Evolutionary conservation across 2,329 filamentous ascomycete species (phyloP), one percentile per base, ranked within the genome.

Genomic region (Huntiella bhutanensis): DNA sequence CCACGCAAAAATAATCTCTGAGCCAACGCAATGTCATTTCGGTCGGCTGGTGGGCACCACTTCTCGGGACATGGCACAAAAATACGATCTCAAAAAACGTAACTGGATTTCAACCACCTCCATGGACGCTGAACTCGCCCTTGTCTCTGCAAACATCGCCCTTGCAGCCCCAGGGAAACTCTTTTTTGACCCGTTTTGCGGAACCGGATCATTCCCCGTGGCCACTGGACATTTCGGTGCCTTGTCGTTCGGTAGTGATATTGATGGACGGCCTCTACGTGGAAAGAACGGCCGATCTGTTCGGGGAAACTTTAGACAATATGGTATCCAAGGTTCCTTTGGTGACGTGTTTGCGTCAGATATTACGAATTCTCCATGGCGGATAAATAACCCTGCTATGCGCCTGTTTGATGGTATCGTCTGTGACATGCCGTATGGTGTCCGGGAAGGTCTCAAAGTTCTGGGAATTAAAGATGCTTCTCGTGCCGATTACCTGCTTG

Each of bases 351-450:
- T 95, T 54, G 75, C 83, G 1, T 80, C 83, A 0, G 91, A 98
- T 59, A 60, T 98, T 47, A 95, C 86, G 0, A 87, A 96, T 57
- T 80, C 80, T 1, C 91, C 91, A 1, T 62, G 96, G 16, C 67
- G 74, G 38, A 62, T 59, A 48, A 56, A 57, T 43, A 44, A 47
- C 7, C 62, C 60, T 32, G 56, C 60, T 28, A 59, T 56, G n/a
- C 60, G 73, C 43, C 71, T 80, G 53, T 75, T 96, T 49, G 87
- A 98, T 60, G 87, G 84, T 3, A 93, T 98, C 49, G 69, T 96
- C 5, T 96, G 87, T 56, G 91, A 98, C 62, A 91, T 91, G 13
- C 91, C 91, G 0, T 98, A 98, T 57, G 91, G 91, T 2, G 86
- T 98, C 4, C 72, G 91, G 41, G 91, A 98, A 61, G 91, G 91